Evolutionary conservation across 1,284 basidiomycete species (phyloP).

Genomic region (Melampsora larici-populina): DNA sequence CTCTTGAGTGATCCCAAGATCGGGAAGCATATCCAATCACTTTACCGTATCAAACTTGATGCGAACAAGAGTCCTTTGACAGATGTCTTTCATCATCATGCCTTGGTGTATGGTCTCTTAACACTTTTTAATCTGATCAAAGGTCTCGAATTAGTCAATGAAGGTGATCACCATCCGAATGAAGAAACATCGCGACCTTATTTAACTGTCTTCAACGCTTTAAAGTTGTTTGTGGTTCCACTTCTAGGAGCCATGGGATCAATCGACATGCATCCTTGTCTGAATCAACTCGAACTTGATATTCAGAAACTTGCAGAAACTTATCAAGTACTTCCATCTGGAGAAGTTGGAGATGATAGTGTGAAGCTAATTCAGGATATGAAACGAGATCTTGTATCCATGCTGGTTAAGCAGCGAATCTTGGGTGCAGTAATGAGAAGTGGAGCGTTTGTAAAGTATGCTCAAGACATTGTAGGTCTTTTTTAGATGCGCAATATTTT

Average conservation of each 20-base stretch:
- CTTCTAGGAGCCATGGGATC: slow-evolving; percentile 5
- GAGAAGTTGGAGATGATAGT: not conserved
- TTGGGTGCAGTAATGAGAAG: slow-evolving; percentile 12
- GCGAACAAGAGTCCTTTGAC: not conserved
- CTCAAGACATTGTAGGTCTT: slow-evolving; percentile 21
- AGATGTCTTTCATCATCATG: slow-evolving; percentile 6
- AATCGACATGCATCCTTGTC: not conserved
- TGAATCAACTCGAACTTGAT: not conserved
- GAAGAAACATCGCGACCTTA: not conserved
- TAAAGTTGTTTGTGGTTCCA: slow-evolving; percentile 30
- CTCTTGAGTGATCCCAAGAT: slow-evolving; percentile 30
- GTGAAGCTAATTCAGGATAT: not conserved
- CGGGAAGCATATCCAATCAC: slow-evolving; percentile 24
- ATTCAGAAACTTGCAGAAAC: slow-evolving; percentile 12
- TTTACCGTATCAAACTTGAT: slow-evolving; percentile 6
- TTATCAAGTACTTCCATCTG: not conserved
- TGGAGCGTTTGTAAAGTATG: slow-evolving; percentile 27
- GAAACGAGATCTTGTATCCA: not conserved
- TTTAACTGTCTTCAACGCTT: slow-evolving; percentile 9
- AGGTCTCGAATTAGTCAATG: not conserved
- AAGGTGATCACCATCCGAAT: slow-evolving; percentile 4
- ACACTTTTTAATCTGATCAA: slow-evolving; percentile 21
- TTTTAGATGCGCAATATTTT: no score
- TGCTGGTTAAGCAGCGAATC: slow-evolving; percentile 28
- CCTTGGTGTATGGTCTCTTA: slow-evolving; percentile 31